phyloP scores from a whole-genome alignment of 2,329 filamentous ascomycete species.

The Bipolaris victoriae region DNA sequence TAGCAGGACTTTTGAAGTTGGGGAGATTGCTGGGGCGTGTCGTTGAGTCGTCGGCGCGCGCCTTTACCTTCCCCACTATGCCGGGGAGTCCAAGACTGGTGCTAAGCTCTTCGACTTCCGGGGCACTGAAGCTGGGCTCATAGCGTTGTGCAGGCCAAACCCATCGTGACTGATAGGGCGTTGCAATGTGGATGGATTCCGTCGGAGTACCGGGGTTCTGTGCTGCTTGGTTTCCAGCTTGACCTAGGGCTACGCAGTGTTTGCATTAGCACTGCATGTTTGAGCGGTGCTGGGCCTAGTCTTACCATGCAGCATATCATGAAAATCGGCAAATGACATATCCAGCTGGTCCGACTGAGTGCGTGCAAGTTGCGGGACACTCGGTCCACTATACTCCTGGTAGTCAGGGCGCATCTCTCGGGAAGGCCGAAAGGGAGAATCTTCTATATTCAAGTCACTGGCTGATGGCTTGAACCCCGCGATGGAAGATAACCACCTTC shows the following conservation, averaged over 20 bases:
- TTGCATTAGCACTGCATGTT: neutral
- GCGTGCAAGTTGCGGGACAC: neutral
- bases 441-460: slow-evolving; percentile 8
- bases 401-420: slow-evolving; percentile 7
- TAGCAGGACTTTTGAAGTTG: slow-evolving; percentile 1
- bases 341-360: neutral
- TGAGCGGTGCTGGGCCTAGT: neutral
- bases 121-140: slow-evolving; percentile 8
- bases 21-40: slow-evolving; percentile 7
- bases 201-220: neutral
- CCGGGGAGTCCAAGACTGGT: slow-evolving; percentile 22
- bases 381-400: neutral
- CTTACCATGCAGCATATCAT: slow-evolving; percentile 7
- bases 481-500: neutral
- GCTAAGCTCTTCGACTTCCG: slow-evolving; percentile 27
- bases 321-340: slow-evolving; percentile 2
- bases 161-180: neutral
- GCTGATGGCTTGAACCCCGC: neutral
- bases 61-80: neutral
- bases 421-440: slow-evolving; percentile 10
- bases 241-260: slow-evolving; percentile 1
- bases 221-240: neutral
- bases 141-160: neutral
- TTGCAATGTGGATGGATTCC: neutral
- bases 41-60: slow-evolving; percentile 4